Evolutionary conservation across 805 yeast species (phyloP).

Genomic region (Candida xyloterini): DNA sequence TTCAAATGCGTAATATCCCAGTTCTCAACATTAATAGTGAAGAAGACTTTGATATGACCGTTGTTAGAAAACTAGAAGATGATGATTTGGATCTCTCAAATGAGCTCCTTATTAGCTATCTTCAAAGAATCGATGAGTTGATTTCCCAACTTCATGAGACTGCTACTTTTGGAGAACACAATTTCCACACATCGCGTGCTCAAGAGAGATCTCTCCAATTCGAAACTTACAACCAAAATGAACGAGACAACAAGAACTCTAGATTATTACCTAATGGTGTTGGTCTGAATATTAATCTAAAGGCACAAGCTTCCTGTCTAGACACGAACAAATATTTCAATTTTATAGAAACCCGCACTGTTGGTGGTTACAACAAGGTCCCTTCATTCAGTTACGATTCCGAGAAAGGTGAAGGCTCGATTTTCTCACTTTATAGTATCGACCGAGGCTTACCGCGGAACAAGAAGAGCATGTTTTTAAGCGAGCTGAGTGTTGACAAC

Average conservation of each 20-base stretch:
- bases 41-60: constrained; percentile 2
- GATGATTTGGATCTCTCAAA: constrained; percentile 15
- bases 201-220: constrained; percentile 4
- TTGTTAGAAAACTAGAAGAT: constrained; percentile 8
- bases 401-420: constrained; percentile 4
- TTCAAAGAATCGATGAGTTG: constrained; percentile 15
- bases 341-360: constrained; percentile 44
- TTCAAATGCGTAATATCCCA: constrained; percentile 25
- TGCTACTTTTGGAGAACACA: constrained; percentile 17
- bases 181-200: constrained; percentile 21
- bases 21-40: constrained; percentile 20
- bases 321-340: constrained; percentile 31
- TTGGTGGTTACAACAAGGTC: constrained; percentile 35
- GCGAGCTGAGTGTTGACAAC: constrained; percentile 20
- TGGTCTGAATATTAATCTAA: constrained; percentile 47
- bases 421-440: constrained; percentile 19
- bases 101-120: constrained; percentile 9
- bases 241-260: constrained; percentile 9
- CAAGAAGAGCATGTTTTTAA: constrained; percentile 8
- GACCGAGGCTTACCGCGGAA: constrained; percentile 15
- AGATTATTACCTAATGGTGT: constrained; percentile 44
- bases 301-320: constrained; percentile 33
- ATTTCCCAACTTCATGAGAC: constrained; percentile 7
- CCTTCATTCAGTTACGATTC: constrained; percentile 17
- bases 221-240: constrained; percentile 9